Percentiles rank a stretch among this genome's conserved stretches.
Conservation (phyloP, 257 asterid species). For the Solanum tarijense region DNA sequence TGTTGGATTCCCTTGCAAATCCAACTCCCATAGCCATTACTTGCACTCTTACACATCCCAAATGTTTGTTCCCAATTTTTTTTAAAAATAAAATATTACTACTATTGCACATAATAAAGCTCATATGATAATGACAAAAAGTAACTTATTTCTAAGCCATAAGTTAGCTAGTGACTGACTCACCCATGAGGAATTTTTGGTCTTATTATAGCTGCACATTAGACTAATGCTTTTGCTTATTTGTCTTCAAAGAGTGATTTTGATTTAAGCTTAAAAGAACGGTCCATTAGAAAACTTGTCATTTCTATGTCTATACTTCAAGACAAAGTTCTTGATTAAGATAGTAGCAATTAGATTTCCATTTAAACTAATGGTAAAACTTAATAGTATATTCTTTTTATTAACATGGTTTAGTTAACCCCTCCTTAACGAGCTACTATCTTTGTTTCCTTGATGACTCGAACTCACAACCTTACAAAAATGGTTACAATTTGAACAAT, state of each 20-base stretch:
- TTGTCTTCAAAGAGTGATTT: constrained; percentile 8
- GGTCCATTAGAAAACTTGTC: not conserved
- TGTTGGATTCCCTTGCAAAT: constrained; percentile 55
- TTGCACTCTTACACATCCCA: constrained; percentile 4
- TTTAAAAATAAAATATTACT: not conserved
- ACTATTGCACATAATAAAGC: not conserved
- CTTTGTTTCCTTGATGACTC: too few species aligned
- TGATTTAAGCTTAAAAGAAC: not conserved
- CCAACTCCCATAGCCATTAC: not conserved
- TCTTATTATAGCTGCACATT: constrained; percentile 23
- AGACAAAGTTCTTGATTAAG: not conserved
- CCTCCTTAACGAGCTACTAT: too few species aligned
- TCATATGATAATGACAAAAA: constrained; percentile 37
- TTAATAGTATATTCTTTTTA: not conserved
- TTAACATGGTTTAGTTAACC: too few species aligned
- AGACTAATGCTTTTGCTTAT: not conserved
- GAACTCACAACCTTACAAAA: too few species aligned
- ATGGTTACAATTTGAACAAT: too few species aligned
- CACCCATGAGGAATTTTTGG: constrained; percentile 30
- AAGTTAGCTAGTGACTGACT: constrained; percentile 20
- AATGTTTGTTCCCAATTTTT: constrained; percentile 9
- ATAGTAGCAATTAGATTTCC: not conserved
- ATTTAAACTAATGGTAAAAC: not conserved
- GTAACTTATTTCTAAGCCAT: constrained; percentile 35
- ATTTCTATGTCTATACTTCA: not conserved